Conservation (phyloP, 2,329 filamentous ascomycete species). For the Mycosphaerelloides madeirae region DNA sequence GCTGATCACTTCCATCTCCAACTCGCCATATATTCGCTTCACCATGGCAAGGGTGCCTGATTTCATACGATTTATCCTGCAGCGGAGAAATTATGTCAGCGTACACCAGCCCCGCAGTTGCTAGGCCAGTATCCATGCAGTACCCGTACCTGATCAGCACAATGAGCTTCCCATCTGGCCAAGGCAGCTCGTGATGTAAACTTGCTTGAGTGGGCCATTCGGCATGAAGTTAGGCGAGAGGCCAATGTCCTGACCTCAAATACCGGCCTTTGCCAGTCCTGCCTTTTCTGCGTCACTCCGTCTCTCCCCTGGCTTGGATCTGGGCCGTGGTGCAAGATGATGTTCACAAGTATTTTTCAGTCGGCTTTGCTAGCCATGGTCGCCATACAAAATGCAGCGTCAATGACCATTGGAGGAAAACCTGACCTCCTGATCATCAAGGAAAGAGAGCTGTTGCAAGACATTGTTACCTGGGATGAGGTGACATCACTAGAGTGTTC, state of each 20-base stretch:
- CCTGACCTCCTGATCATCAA: slow-evolving; percentile 47
- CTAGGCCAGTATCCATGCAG: background rate
- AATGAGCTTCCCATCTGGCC: background rate
- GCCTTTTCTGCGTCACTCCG: background rate
- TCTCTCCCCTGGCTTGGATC: background rate
- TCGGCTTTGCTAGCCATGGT: slow-evolving; percentile 23
- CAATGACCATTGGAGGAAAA: slow-evolving; percentile 47
- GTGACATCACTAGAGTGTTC: slow-evolving; percentile 6
- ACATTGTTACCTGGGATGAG: slow-evolving; percentile 66
- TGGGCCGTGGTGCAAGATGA: slow-evolving; percentile 15
- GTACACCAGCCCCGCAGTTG: too few species aligned
- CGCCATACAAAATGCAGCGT: slow-evolving; percentile 27
- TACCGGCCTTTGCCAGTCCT: background rate
- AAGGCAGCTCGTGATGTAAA: background rate
- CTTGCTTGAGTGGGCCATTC: background rate
- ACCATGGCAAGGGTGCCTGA: too few species aligned
- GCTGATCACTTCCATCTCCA: too few species aligned
- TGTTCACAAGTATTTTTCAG: slow-evolving; percentile 22
- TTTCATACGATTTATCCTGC: too few species aligned
- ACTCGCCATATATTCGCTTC: too few species aligned
- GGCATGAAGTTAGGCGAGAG: background rate
- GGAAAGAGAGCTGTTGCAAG: slow-evolving; percentile 50
- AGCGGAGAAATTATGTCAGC: too few species aligned
- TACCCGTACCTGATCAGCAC: background rate
- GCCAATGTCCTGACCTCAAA: background rate